Evolutionary conservation across 805 yeast genomes (phyloP).

Genomic region (Saturnispora hagleri): DNA sequence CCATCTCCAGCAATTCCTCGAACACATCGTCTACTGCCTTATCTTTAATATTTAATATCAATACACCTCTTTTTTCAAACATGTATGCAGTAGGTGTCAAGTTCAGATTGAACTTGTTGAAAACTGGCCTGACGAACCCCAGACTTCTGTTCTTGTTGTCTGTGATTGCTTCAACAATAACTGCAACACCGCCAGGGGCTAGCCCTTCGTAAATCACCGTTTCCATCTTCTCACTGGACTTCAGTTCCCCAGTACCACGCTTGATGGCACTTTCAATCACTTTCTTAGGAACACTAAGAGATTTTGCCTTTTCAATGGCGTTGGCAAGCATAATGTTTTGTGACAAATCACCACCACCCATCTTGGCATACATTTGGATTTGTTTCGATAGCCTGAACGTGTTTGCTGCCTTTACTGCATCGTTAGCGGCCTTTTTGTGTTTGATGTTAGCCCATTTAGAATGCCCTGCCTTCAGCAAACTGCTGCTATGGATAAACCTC

Average conservation of each 20-base stretch:
- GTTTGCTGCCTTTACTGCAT: conserved; percentile 61
- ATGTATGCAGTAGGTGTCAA: conserved; percentile 71
- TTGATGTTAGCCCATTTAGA: conserved; percentile 93
- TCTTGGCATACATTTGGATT: conserved; percentile 69
- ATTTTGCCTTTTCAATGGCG: conserved; percentile 69
- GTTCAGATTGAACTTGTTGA: conserved; percentile 53
- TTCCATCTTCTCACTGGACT: conserved; percentile 37
- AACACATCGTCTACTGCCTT: conserved; percentile 51
- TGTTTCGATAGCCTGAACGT: conserved; percentile 64
- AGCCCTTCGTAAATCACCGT: conserved; percentile 73
- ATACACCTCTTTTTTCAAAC: conserved; percentile 71
- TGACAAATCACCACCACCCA: conserved; percentile 58
- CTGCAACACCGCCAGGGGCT: conserved; percentile 87
- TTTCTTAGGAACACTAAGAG: conserved; percentile 68
- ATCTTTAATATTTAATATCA: conserved; percentile 39
- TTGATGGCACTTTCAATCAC: conserved; percentile 83
- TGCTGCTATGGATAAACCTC: background rate
- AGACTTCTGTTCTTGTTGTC: conserved; percentile 83
- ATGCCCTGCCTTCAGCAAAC: conserved; percentile 52
- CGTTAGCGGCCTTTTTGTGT: conserved; percentile 90
- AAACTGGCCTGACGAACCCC: conserved; percentile 62
- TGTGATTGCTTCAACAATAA: conserved; percentile 78
- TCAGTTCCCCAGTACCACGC: conserved; percentile 66
- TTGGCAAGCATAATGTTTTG: conserved; percentile 55
- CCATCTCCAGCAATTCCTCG: conserved; percentile 61